Conservation (phyloP, 179 eudicot species). For the Beta macrorhiza region DNA sequence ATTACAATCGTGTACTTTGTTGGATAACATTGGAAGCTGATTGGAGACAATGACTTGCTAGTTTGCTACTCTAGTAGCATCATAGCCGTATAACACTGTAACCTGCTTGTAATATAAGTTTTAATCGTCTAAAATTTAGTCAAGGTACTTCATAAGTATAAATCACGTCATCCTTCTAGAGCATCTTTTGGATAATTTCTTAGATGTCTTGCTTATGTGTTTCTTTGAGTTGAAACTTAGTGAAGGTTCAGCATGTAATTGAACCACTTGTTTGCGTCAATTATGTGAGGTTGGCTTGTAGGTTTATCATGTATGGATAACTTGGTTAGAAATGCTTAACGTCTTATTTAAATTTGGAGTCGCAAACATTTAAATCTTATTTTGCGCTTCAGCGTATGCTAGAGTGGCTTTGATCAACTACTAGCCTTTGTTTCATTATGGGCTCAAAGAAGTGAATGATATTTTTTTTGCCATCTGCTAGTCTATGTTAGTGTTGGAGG, state of each 20-base stretch:
- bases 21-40: neutral
- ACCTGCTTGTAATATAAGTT: neutral
- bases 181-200: neutral
- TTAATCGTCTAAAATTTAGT: neutral
- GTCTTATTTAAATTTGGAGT: neutral
- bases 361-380: neutral
- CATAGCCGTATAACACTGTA: neutral
- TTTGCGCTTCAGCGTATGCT: neutral
- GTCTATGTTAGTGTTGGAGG: neutral
- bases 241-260: neutral
- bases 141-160: neutral
- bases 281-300: neutral
- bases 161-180: neutral
- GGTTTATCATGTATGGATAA: neutral
- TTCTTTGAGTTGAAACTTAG: neutral
- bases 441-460: neutral
- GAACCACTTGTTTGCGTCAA: neutral
- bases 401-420: neutral
- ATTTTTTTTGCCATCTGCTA: neutral
- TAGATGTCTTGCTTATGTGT: neutral
- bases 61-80: neutral
- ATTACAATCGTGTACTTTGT: neutral
- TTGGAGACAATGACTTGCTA: neutral
- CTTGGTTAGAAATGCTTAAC: neutral
- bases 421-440: neutral